Percentiles rank a stretch among this genome's conserved stretches.
These are phyloP conservation scores for Diplotaxis tenuifolia DNA, from an alignment of 345 rosid species.

Conservation along the genomic window DNA sequence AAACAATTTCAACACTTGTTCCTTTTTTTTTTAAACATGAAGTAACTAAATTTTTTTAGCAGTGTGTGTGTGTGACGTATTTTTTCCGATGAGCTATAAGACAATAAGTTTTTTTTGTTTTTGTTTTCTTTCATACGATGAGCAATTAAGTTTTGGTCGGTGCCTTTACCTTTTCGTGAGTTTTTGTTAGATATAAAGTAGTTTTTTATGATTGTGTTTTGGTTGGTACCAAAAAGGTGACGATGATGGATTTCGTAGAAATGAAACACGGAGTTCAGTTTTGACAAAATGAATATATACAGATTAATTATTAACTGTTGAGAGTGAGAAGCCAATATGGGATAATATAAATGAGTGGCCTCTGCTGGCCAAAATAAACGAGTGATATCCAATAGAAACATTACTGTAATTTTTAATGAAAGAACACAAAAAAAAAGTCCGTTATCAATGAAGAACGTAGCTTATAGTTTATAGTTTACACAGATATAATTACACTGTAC, in stretches of 20 bases:
- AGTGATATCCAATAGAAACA: not conserved
- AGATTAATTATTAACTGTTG: not conserved
- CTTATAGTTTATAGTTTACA: not conserved
- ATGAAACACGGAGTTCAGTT: not conserved
- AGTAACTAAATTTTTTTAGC: too few relatives aligned
- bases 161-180: conserved; percentile 32
- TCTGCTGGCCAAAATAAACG: too few relatives aligned
- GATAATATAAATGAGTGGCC: not conserved
- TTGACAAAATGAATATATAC: not conserved
- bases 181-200: conserved; percentile 14
- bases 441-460: not conserved
- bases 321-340: not conserved
- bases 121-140: conserved; percentile 7
- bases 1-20: conserved; percentile 17
- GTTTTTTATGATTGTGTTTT: not conserved
- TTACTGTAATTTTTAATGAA: not conserved
- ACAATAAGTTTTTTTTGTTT: not conserved
- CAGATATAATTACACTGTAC: not conserved
- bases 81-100: not conserved
- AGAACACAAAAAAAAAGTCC: not conserved
- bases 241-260: not conserved
- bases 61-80: conserved; percentile 3
- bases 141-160: conserved; percentile 32
- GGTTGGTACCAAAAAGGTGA: not conserved
- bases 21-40: not conserved